Conservation (phyloP, 225 moss, liverwort and hornwort species). For the Sphagnum contortum region DNA sequence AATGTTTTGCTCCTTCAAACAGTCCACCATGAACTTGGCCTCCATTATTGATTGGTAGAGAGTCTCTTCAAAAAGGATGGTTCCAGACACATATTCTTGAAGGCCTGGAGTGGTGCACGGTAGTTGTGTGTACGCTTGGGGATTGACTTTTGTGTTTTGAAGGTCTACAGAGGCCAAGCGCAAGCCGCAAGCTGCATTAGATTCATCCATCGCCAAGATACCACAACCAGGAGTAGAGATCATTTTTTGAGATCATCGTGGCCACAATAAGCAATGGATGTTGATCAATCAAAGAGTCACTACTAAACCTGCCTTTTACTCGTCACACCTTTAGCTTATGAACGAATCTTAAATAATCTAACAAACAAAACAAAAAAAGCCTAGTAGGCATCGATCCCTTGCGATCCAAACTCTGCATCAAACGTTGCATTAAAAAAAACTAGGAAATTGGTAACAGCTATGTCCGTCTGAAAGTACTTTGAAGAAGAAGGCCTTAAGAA, state of each 20-base stretch:
- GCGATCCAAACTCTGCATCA: not conserved
- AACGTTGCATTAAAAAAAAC: too few relatives aligned
- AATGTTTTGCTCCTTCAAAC: constrained; percentile 9
- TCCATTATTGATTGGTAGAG: constrained; percentile 32
- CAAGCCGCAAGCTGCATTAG: constrained; percentile 35
- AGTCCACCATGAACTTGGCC: constrained; percentile 31
- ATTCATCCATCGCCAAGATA: constrained; percentile 46
- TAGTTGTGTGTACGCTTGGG: constrained; percentile 38
- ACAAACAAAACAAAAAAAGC: not conserved
- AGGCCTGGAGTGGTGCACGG: constrained; percentile 24
- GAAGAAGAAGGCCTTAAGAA: too few relatives aligned
- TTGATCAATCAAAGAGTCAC: too few relatives aligned
- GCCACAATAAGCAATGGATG: too few relatives aligned
- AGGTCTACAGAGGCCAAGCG: constrained; percentile 31
- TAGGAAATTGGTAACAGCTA: too few relatives aligned
- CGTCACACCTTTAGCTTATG: too few relatives aligned
- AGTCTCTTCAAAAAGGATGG: constrained; percentile 38
- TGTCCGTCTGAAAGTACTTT: too few relatives aligned
- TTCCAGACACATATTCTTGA: constrained; percentile 31
- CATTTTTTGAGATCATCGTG: constrained; percentile 11
- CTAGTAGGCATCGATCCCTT: too few relatives aligned
- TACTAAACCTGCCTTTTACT: too few relatives aligned
- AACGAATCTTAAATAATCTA: not conserved
- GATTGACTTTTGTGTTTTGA: constrained; percentile 30
- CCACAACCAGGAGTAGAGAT: constrained; percentile 29